Conservation (phyloP, 331 rosid species). For the Prunus yedoensis region DNA sequence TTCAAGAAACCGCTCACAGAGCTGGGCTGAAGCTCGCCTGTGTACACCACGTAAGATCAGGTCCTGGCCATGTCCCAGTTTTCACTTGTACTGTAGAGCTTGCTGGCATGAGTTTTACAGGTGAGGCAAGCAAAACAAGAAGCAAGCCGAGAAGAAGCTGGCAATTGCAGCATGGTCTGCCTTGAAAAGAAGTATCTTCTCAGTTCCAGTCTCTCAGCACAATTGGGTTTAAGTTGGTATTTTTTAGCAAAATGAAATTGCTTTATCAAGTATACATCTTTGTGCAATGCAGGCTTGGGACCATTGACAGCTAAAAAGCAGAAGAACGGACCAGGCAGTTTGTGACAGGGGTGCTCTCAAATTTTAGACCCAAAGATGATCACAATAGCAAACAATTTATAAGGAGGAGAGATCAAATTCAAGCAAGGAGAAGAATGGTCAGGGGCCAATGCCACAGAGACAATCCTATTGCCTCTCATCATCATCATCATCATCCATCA, state of each 20-base stretch:
- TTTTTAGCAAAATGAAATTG: background rate
- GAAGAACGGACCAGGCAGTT: constrained; percentile 34
- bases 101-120: constrained; percentile 27
- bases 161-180: constrained; percentile 37
- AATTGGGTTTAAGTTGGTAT: background rate
- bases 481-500: constrained; percentile 3
- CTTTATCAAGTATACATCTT: background rate
- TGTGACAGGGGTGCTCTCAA: constrained; percentile 36
- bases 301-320: constrained; percentile 15
- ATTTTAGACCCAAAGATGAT: constrained; percentile 27
- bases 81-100: constrained; percentile 32
- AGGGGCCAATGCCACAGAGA: background rate
- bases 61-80: constrained; percentile 30
- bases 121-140: constrained; percentile 34
- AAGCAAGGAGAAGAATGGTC: constrained; percentile 25
- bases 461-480: background rate
- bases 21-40: constrained; percentile 34
- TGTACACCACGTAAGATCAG: constrained; percentile 33
- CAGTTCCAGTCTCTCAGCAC: background rate
- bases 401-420: constrained; percentile 32
- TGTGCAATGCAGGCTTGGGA: constrained; percentile 26
- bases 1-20: constrained; percentile 34
- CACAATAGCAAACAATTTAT: constrained; percentile 14
- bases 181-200: constrained; percentile 22
- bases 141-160: constrained; percentile 40